These are phyloP conservation scores for Didymella pomorum DNA, from an alignment of 2,329 filamentous ascomycete genomes.

Conservation along the genomic window DNA sequence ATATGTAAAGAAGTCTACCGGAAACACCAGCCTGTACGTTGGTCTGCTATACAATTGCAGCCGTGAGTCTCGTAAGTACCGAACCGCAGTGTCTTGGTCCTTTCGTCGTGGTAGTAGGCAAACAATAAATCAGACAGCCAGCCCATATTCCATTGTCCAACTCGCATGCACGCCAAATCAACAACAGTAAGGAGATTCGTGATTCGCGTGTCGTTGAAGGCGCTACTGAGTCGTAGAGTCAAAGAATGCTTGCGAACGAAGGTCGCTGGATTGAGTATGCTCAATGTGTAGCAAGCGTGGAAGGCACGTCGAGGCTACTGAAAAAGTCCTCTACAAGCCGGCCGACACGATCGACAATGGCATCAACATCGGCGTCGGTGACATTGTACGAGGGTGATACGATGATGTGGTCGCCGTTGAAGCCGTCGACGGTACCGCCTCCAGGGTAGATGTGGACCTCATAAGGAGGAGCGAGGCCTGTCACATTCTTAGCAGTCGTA, in stretches of 20 bases:
- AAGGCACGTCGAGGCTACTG: conserved; percentile 12
- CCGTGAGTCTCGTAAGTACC: background rate
- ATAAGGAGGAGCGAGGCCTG: conserved; percentile 54
- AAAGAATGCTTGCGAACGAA: background rate
- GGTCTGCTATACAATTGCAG: background rate
- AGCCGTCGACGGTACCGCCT: conserved; percentile 65
- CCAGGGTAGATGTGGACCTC: conserved; percentile 71
- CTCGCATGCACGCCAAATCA: background rate
- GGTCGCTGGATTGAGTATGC: background rate
- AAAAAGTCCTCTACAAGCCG: conserved; percentile 63
- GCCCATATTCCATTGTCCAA: background rate
- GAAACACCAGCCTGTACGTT: background rate
- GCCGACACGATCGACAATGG: conserved; percentile 61
- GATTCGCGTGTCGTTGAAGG: background rate
- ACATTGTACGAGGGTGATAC: conserved; percentile 74
- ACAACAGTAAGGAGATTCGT: background rate
- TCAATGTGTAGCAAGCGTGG: background rate
- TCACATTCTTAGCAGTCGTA: conserved; percentile 10
- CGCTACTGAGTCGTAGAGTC: background rate
- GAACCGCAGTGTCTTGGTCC: background rate
- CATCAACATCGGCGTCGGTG: conserved; percentile 63
- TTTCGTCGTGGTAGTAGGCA: background rate
- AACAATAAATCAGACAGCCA: conserved; percentile 20
- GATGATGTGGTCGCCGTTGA: conserved; percentile 73
- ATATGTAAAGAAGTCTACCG: background rate